A percentile compares a stretch with the other conserved stretches of the same genome.
Evolutionary conservation across 1,284 basidiomycete species (phyloP).

Genomic region (Pseudozyma hubeiensis): DNA sequence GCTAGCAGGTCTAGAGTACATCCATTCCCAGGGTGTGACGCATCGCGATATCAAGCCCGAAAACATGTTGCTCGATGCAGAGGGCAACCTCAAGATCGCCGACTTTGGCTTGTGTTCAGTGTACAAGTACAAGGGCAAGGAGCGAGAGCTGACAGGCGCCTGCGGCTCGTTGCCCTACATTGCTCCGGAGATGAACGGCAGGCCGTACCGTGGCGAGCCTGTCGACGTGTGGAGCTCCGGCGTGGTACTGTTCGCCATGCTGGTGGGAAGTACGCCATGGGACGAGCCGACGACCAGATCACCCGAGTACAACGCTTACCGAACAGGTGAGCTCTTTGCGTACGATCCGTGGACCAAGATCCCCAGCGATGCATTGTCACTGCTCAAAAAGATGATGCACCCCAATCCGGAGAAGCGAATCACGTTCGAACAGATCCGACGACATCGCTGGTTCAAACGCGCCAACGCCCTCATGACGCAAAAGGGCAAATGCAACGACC

Average conservation of each 20-base stretch:
- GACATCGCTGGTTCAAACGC: slow-evolving; percentile 66
- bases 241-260: slow-evolving; percentile 91
- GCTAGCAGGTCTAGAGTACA: slow-evolving; percentile 78
- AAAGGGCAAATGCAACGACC: slow-evolving; percentile 64
- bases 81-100: slow-evolving; percentile 81
- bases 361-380: slow-evolving; percentile 72
- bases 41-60: slow-evolving; percentile 71
- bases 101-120: slow-evolving; percentile 96
- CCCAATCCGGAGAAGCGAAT: slow-evolving; percentile 57
- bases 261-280: slow-evolving; percentile 97
- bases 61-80: slow-evolving; percentile 73
- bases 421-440: slow-evolving; percentile 60
- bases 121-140: slow-evolving; percentile 87
- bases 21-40: slow-evolving; percentile 77
- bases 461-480: slow-evolving; percentile 57
- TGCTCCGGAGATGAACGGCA: slow-evolving; percentile 78
- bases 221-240: slow-evolving; percentile 95
- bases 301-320: slow-evolving; percentile 82
- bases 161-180: slow-evolving; percentile 96
- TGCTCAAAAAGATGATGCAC: slow-evolving; percentile 64
- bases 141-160: slow-evolving; percentile 69
- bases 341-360: slow-evolving; percentile 87
- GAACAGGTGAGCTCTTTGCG: slow-evolving; percentile 77
- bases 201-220: slow-evolving; percentile 86
- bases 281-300: slow-evolving; percentile 87